Evolutionary conservation across 129 eudicot species (phyloP), one percentile per base, ranked within the genome.

Genomic region (Solidago caesia): DNA sequence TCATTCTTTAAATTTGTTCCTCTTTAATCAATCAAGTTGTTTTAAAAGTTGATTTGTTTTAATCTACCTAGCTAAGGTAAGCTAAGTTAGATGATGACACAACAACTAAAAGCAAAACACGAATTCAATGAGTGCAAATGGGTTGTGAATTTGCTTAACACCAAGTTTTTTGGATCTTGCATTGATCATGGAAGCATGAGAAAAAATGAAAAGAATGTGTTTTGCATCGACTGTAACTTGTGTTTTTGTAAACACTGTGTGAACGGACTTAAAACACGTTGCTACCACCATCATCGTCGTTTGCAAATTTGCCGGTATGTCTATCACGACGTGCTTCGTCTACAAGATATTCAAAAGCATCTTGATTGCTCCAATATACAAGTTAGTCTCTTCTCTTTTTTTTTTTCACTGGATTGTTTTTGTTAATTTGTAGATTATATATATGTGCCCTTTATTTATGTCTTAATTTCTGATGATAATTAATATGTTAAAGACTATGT

Each of bases 281-380:
- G 86, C 76, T 61, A 64, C 68, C 88, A 83, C 41, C 85, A 77
- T 29, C 92, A 87, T 7, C 87, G 88, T 8, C 85, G 87, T 33
- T 81, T 89, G 15, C 92, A 89, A 79, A 83, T 89, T 68, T 86
- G 96, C 74, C 89, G 82, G 25, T 89, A 89, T 65, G 96, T 89
- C 4, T 89, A 89, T 59, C 92, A 85, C 49, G 89, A 89, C 44
- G 96, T 89, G 42, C 89, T 89, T 76, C 89, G 96, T 53, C 89
- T 89, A 13, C 96, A 84, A 68, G 89, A 84, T 29, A 87, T 89
- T 8, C 92, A 89, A 69, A 81, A 85, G 25, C 46, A 82, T 73
- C 84, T 89, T 53, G 92, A 89, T 67, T 89, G 92, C 65, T 89
- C 96, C 33, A 64, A 66, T 10, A 89, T 89, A 68, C 96, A 89